Conservation (phyloP, 176 grass and related monocot genomes). For the Elaeis guineensis region DNA sequence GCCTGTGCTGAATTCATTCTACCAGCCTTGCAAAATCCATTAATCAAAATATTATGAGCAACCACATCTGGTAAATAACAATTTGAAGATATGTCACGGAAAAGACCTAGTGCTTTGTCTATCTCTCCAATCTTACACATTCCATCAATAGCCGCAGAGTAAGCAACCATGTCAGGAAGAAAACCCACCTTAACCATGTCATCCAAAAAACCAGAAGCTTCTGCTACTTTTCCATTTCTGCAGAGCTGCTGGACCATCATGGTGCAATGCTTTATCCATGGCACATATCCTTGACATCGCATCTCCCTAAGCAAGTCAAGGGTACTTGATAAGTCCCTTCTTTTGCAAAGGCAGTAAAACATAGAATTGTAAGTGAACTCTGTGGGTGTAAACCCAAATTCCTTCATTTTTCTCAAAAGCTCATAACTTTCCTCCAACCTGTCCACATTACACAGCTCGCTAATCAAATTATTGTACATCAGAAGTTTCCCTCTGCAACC, state of each 20-base stretch:
- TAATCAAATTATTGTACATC: slow-evolving; percentile 87
- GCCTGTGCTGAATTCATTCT: slow-evolving; percentile 55
- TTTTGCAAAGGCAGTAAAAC: slow-evolving; percentile 58
- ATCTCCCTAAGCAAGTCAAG: slow-evolving; percentile 62
- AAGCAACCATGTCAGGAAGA: slow-evolving; percentile 80
- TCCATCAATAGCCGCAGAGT: slow-evolving; percentile 70
- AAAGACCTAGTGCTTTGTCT: slow-evolving; percentile 46
- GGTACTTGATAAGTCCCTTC: slow-evolving; percentile 36
- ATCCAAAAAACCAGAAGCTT: slow-evolving; percentile 61
- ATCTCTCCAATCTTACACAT: slow-evolving; percentile 59
- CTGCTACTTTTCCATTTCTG: slow-evolving; percentile 52
- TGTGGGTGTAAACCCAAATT: slow-evolving; percentile 38
- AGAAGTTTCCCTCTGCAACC: slow-evolving; percentile 64
- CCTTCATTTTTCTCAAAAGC: slow-evolving; percentile 56
- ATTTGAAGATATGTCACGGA: slow-evolving; percentile 52
- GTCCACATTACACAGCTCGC: slow-evolving; percentile 57
- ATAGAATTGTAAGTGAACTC: slow-evolving; percentile 86
- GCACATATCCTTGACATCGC: slow-evolving; percentile 34
- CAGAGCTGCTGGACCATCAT: slow-evolving; percentile 74
- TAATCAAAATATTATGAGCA: slow-evolving; percentile 91
- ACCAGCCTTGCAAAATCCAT: slow-evolving; percentile 66
- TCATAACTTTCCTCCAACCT: slow-evolving; percentile 66
- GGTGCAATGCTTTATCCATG: slow-evolving; percentile 91
- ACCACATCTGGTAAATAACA: slow-evolving; percentile 88
- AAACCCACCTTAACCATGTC: slow-evolving; percentile 71